These are phyloP conservation scores for Calonectria hongkongensis DNA, from an alignment of 2,329 filamentous ascomycete genomes.

Conservation along the genomic window DNA sequence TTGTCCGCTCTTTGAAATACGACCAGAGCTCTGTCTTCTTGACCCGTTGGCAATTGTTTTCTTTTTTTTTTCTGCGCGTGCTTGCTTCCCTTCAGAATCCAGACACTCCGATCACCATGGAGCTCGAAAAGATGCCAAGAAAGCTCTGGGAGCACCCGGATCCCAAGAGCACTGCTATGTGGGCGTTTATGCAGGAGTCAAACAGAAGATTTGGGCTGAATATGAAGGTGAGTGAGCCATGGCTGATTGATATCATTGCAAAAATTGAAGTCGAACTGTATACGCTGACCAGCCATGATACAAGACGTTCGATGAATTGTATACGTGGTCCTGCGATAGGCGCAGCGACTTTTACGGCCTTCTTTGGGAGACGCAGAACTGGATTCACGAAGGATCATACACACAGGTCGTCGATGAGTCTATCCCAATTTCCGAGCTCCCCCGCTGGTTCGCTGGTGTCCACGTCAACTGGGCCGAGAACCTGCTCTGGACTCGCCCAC, in stretches of 20 bases:
- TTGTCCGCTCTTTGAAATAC: background rate
- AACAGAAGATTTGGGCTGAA: slow-evolving; percentile 75
- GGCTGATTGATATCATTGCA: background rate
- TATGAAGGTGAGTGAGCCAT: slow-evolving; percentile 74
- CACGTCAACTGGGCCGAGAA: slow-evolving; percentile 88
- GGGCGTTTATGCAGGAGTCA: slow-evolving; percentile 78
- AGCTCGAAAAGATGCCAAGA: slow-evolving; percentile 65
- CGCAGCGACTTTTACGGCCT: slow-evolving; percentile 80
- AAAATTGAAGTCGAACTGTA: background rate
- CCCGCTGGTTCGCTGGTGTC: slow-evolving; percentile 86
- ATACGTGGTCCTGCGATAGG: slow-evolving; percentile 79
- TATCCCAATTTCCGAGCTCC: slow-evolving; percentile 81
- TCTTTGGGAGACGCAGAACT: slow-evolving; percentile 74
- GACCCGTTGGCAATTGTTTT: background rate
- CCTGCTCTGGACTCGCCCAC: slow-evolving; percentile 76
- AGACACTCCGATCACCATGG: slow-evolving; percentile 51
- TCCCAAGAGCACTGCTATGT: slow-evolving; percentile 78
- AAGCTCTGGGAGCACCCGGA: slow-evolving; percentile 82
- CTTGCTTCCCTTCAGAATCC: background rate
- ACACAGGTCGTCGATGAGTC: slow-evolving; percentile 80
- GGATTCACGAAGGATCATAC: slow-evolving; percentile 79
- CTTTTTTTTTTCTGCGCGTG: slow-evolving; percentile 12
- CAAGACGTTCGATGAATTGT: slow-evolving; percentile 81
- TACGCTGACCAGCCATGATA: slow-evolving; percentile 61
- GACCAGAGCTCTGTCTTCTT: no score